phyloP scores from a whole-genome alignment of 2,329 filamentous ascomycete species.

The Fusarium burgessii region DNA sequence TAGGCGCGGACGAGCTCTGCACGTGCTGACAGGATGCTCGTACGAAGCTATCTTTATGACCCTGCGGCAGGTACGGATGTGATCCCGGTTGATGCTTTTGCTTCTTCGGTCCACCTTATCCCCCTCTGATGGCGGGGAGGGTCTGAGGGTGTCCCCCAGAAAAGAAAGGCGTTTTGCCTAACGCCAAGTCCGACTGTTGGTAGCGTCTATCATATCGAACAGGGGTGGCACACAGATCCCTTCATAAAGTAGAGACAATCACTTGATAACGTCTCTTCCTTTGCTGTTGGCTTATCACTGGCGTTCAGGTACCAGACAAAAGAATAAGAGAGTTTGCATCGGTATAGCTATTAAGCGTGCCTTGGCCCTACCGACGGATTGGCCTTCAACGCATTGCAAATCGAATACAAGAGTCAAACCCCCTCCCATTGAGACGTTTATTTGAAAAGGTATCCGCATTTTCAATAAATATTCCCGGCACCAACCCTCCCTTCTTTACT shows the following conservation, averaged over 20 bases:
- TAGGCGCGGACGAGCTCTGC: constrained; percentile 27
- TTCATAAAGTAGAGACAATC: constrained; percentile 51
- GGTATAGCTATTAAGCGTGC: constrained; percentile 40
- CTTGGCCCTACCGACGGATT: constrained; percentile 35
- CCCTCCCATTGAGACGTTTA: constrained; percentile 45
- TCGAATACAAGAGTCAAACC: constrained; percentile 48
- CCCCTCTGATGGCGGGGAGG: constrained; percentile 32
- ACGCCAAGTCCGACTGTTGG: constrained; percentile 44
- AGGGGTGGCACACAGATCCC: constrained; percentile 53
- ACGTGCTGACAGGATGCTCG: constrained; percentile 30
- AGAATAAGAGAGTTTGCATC: constrained; percentile 48
- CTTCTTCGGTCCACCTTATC: constrained; percentile 44
- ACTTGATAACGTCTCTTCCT: constrained; percentile 45
- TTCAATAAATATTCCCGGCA: constrained; percentile 31
- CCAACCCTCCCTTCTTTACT: constrained; percentile 44
- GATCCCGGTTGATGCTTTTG: constrained; percentile 48
- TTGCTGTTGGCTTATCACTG: constrained; percentile 43
- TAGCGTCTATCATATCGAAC: constrained; percentile 41
- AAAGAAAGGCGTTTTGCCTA: constrained; percentile 37
- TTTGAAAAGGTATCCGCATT: constrained; percentile 36
- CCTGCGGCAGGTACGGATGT: constrained; percentile 46
- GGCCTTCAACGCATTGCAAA: constrained; percentile 41
- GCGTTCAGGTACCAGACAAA: constrained; percentile 48
- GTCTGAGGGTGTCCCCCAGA: constrained; percentile 26
- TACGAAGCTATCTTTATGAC: constrained; percentile 38